Conservation (phyloP, 1,284 basidiomycete species). For the Sporisorium sorghi region DNA sequence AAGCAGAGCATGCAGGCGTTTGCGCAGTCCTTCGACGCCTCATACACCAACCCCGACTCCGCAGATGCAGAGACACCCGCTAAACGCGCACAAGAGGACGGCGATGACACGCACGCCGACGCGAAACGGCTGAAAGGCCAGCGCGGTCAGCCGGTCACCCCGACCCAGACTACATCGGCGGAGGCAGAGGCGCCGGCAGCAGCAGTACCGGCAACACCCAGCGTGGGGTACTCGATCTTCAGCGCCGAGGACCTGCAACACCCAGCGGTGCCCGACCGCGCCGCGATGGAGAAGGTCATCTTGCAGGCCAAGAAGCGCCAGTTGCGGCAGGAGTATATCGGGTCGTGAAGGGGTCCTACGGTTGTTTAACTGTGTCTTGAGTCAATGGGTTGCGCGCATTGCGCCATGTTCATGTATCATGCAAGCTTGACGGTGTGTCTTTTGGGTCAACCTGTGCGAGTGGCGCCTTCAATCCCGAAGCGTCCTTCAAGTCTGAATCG, state of each 20-base stretch:
- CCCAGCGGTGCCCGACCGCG: constrained; percentile 24
- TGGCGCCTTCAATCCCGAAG: too few species aligned
- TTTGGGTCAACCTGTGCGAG: too few species aligned
- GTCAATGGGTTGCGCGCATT: too few species aligned
- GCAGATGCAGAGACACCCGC: not conserved
- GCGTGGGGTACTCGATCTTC: constrained; percentile 38
- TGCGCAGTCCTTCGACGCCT: not conserved
- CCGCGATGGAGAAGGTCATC: constrained; percentile 37
- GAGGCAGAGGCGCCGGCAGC: not conserved
- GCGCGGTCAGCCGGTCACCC: constrained; percentile 7
- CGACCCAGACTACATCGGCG: not conserved
- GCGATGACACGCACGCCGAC: not conserved
- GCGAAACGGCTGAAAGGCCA: constrained; percentile 21
- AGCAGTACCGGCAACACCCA: not conserved
- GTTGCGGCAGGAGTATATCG: constrained; percentile 37
- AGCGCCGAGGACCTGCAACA: constrained; percentile 21
- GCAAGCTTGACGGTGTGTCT: too few species aligned
- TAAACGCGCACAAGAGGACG: constrained; percentile 1
- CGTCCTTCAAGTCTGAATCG: too few species aligned
- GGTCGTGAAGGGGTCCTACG: not conserved
- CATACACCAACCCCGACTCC: constrained; percentile 13
- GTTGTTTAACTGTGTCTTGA: too few species aligned
- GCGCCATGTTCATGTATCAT: too few species aligned
- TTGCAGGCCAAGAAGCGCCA: constrained; percentile 34
- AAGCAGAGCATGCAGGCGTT: constrained; percentile 30